Evolutionary conservation across 352 stramenopile genomes (phyloP).

Genomic region (Aphanomyces invadans): DNA sequence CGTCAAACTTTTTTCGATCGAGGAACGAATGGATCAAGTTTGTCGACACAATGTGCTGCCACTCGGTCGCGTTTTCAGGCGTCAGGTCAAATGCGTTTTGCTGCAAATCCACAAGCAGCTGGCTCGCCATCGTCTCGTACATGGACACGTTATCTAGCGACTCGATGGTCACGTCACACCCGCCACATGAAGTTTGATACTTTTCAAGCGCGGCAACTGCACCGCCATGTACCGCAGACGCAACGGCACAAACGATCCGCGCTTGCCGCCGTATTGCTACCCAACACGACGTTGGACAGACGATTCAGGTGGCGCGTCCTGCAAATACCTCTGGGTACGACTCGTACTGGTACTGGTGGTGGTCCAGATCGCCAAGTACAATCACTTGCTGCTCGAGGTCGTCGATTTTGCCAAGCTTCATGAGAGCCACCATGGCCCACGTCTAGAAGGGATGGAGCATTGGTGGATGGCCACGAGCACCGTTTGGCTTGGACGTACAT

Average conservation of each 20-base stretch:
- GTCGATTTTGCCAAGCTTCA: conserved; percentile 46
- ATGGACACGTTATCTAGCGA: conserved; percentile 9
- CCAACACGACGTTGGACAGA: neutral
- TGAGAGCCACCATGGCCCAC: conserved; percentile 71
- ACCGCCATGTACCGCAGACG: conserved; percentile 56
- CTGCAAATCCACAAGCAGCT: conserved; percentile 52
- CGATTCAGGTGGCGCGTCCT: neutral
- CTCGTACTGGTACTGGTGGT: conserved; percentile 20
- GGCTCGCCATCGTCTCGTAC: conserved; percentile 38
- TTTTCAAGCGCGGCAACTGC: conserved; percentile 33
- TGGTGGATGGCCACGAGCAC: neutral
- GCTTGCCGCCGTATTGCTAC: neutral
- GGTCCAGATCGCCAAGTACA: conserved; percentile 66
- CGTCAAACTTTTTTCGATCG: conserved; percentile 21
- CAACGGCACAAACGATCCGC: conserved; percentile 41
- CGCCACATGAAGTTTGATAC: conserved; percentile 3
- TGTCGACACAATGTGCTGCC: conserved; percentile 1
- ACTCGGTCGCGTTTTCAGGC: neutral
- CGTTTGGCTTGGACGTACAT: neutral
- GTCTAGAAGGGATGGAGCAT: conserved; percentile 30
- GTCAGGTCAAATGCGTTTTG: conserved; percentile 24
- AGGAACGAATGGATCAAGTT: conserved; percentile 21
- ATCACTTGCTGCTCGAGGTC: conserved; percentile 66
- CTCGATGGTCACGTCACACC: neutral
- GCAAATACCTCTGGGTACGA: conserved; percentile 7